A percentile compares a stretch with the other conserved stretches of the same genome.
Conservation (phyloP, 1,284 basidiomycete genomes). For the Flammula alnicola region DNA sequence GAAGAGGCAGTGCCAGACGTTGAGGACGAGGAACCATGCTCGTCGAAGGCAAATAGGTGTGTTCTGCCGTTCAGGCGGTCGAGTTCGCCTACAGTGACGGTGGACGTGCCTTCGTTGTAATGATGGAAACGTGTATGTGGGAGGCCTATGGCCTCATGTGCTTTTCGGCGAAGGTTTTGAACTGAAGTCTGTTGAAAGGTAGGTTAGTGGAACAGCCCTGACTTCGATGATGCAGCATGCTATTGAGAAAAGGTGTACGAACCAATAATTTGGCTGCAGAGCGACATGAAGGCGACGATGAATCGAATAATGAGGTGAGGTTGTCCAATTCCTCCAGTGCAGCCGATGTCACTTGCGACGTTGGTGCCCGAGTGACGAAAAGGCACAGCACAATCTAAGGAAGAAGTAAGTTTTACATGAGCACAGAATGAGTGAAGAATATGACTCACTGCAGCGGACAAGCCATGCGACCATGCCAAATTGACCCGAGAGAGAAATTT, state of each 20-base stretch:
- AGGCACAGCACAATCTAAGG: slow-evolving; percentile 71
- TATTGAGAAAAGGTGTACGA: too few species aligned
- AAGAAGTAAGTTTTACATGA: slow-evolving; percentile 45
- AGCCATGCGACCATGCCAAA: slow-evolving; percentile 61
- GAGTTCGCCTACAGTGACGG: slow-evolving; percentile 52
- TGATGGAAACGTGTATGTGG: slow-evolving; percentile 30
- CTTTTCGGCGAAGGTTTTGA: slow-evolving; percentile 53
- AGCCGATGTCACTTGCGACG: slow-evolving; percentile 55
- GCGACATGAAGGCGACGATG: slow-evolving; percentile 49
- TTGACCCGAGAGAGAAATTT: slow-evolving; percentile 49
- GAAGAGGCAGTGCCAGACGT: slow-evolving; percentile 7
- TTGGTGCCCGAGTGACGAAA: slow-evolving; percentile 60
- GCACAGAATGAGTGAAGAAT: slow-evolving; percentile 3
- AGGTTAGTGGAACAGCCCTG: too few species aligned
- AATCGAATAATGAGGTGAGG: slow-evolving; percentile 54
- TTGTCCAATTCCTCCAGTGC: slow-evolving; percentile 62
- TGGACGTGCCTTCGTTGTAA: slow-evolving; percentile 13
- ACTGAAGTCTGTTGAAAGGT: slow-evolving; percentile 37
- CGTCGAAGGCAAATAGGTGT: slow-evolving; percentile 14
- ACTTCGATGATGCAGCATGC: too few species aligned
- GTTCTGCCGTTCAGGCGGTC: slow-evolving; percentile 69
- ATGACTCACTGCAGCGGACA: slow-evolving; percentile 62
- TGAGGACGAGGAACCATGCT: slow-evolving; percentile 3
- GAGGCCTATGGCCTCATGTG: slow-evolving; percentile 50
- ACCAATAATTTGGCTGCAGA: slow-evolving; percentile 57